Base-by-base conservation (phyloP, 768 basidiomycete genomes). In the Amanita rimosa region DNA sequence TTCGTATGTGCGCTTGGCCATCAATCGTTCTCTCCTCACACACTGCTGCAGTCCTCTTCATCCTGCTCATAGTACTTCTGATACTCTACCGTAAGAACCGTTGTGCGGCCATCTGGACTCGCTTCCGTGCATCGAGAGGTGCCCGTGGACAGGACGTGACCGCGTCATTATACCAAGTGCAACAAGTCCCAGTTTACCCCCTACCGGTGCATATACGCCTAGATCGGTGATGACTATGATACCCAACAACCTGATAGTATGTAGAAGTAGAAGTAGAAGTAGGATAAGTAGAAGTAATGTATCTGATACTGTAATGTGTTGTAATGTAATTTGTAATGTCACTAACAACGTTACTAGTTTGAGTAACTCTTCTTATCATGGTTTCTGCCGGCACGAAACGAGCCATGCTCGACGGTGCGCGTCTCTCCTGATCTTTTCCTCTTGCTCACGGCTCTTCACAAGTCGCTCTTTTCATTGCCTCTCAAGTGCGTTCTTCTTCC, bases 391-490 rank as follows among this genome's bases (percentile, higher is more conserved):
- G 57, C 37, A 59, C 70, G 19, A 73, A 71, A 52, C 67, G 74
- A 46, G 67, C 70, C 16, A 66, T 70, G 11, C 54, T 76, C 41
- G 73, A 75, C 52, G 69, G 74, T 73, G 39, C 41, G 68, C 48
- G 3, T 4, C 46, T n/a, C 1, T 41, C 27, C 33, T 11, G 16
- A 6, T 11, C 29, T 41, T 24, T 24, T 48, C 51, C 60, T 46
- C 5, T 37, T 46, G 14, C 49, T 54, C 13, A 60, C 46, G 43
- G 46, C 47, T 44, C n/a, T 33, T 42, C 7, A 34, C 26, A 53
- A 79, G 78, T 78, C 53, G 76, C 75, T 2, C 59, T 74, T 41
- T 74, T 74, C 53, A 55, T 73, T 48, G 71, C 72, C 24, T 74
- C 72, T 63, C 71, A 74, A 70, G 72, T 74, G 64, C 57, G 31